Percentiles rank a stretch among this genome's conserved stretches.
phyloP scores from a whole-genome alignment of 2,329 filamentous ascomycete genomes.

The Ilyonectria sp. region DNA sequence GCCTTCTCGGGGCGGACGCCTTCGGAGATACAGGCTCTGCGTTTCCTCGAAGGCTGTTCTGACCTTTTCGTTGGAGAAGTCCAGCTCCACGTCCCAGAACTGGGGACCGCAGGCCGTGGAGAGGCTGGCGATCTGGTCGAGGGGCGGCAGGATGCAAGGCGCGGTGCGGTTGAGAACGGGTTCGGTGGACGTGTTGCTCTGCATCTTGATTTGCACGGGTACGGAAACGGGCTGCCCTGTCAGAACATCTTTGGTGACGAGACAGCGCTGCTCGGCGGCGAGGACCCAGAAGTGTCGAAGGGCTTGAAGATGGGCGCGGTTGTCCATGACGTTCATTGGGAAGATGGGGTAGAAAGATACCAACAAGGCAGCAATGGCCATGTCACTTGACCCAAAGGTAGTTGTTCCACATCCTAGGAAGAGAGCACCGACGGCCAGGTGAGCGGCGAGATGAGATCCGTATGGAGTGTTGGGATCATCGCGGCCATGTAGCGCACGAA shows the following conservation, averaged over 20 bases:
- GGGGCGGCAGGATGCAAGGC: constrained; percentile 75
- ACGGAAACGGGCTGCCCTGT: constrained; percentile 85
- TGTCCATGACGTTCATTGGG: constrained; percentile 90
- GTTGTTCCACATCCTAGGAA: constrained; percentile 95
- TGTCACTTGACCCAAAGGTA: constrained; percentile 90
- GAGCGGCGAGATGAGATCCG: constrained; percentile 92
- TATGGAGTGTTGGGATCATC: constrained; percentile 89
- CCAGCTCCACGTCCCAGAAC: constrained; percentile 87
- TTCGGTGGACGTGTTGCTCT: constrained; percentile 56
- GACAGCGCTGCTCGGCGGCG: constrained; percentile 89
- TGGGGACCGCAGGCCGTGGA: constrained; percentile 72
- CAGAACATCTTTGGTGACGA: constrained; percentile 89
- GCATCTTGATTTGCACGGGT: constrained; percentile 77
- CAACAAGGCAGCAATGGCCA: constrained; percentile 88
- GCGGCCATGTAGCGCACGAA: constrained; percentile 90
- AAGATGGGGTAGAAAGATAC: constrained; percentile 96
- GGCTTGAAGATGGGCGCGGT: constrained; percentile 93
- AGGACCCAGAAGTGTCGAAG: constrained; percentile 98
- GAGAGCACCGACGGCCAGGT: constrained; percentile 90
- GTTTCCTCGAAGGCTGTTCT: constrained; percentile 73
- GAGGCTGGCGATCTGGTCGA: constrained; percentile 74
- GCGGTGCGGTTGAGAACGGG: constrained; percentile 62
- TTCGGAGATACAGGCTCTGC: constrained; percentile 82
- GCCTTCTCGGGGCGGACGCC: constrained; percentile 77
- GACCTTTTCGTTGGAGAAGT: constrained; percentile 78